Percentiles rank a stretch among this genome's conserved stretches.
These are phyloP conservation scores for Trichoderma breve DNA, from an alignment of 2,329 filamentous ascomycete species.

Conservation along the genomic window DNA sequence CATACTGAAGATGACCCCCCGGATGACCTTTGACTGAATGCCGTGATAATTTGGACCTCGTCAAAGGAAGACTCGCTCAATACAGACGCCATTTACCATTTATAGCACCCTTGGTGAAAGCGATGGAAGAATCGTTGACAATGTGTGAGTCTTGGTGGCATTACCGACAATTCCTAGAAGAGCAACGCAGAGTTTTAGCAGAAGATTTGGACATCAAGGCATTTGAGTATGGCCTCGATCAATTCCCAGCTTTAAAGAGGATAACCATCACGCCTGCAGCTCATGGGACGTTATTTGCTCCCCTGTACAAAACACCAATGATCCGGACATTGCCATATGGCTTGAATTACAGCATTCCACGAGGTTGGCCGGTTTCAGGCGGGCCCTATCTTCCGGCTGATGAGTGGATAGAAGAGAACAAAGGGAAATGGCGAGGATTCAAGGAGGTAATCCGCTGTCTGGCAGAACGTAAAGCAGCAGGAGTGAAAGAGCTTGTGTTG, in stretches of 20 bases:
- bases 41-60: not conserved
- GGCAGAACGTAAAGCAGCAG: not conserved
- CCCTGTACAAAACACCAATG: slow-evolving; percentile 43
- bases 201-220: slow-evolving; percentile 31
- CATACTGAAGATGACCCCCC: not conserved
- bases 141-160: not conserved
- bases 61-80: not conserved
- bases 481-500: not conserved
- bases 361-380: slow-evolving; percentile 24
- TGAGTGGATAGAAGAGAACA: not conserved
- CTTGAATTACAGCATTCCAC: slow-evolving; percentile 40
- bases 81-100: not conserved
- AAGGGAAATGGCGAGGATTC: not conserved
- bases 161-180: not conserved
- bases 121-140: not conserved
- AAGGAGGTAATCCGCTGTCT: not conserved
- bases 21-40: not conserved
- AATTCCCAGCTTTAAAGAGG: slow-evolving; percentile 36
- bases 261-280: slow-evolving; percentile 41
- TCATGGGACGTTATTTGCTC: slow-evolving; percentile 37
- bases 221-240: slow-evolving; percentile 34
- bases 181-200: slow-evolving; percentile 25
- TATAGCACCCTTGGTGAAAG: not conserved
- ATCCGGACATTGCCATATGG: slow-evolving; percentile 37
- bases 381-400: not conserved